Base-by-base conservation (phyloP, 2,329 filamentous ascomycete genomes). In the Celoporthe dispersa region DNA sequence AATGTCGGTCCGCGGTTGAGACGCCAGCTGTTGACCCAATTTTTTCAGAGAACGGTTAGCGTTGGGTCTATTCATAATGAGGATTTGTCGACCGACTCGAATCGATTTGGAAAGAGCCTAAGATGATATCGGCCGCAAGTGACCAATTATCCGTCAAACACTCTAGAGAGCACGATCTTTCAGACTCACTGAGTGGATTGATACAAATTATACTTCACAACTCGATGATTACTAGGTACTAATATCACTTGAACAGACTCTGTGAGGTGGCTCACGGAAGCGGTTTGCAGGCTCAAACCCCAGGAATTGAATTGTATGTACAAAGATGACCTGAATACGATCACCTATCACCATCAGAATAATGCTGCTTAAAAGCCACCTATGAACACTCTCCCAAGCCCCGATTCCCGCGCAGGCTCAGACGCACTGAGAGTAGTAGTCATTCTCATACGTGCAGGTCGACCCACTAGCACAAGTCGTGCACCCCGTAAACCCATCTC, bases 401-500 rank as follows among this genome's bases (percentile, higher is more conserved):
- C 4, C 7, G 3, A 2, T 4, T 11, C 3, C n/a, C 12, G 1
- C 57, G 5, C 19, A 61, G 3, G 9, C 51, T 71, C 60, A 79
- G 39, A 78, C 64, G 71, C 79, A 81, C 71, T 81, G 80, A 8
- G 75, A 79, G 66, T 81, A 80, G 60, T 76, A 81, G 6, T 77
- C 73, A 61, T 80, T 80, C 14, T 70, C 62, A n/a, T 68, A 67
- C 39, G 74, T 73, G 73, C 81, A 82, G 8, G 78, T 78, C 28
- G 71, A 76, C 6, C 78, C 79, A 5, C 76, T 70, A 6, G 75
- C 76, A 70, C 81, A 82, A 8, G 69, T 72, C 0, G 76, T 78
- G 71, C 80, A 78, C 2, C 80, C 80, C 1, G 75, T 76, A 70
- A 75, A 82, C 39, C 75, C 76, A 16, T 69, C 76, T 5, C 81